Evolutionary conservation across 371 early-diverging fungal species (phyloP).

Genomic region (Massospora cicadina): DNA sequence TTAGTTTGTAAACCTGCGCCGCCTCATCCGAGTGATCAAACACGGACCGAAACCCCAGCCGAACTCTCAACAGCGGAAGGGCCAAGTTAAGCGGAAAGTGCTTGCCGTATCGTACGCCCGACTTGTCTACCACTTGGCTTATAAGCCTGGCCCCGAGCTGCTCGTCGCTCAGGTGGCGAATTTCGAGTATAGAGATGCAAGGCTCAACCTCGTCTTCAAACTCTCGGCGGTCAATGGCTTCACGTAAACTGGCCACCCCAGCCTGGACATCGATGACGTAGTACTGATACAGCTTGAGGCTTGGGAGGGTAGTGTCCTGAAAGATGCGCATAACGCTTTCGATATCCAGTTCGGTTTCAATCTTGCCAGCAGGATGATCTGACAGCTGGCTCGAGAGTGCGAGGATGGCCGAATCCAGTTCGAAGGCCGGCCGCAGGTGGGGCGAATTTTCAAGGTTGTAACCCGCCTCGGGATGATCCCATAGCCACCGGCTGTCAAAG

Average conservation of each 20-base stretch:
- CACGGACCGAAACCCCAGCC: constrained; percentile 3
- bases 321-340: constrained; percentile 38
- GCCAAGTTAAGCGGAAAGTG: constrained; percentile 18
- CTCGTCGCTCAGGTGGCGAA: constrained; percentile 18
- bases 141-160: neutral
- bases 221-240: constrained; percentile 17
- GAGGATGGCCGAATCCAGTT: constrained; percentile 61
- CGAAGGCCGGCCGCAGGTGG: constrained; percentile 80
- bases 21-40: constrained; percentile 15
- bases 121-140: constrained; percentile 8
- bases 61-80: constrained; percentile 18
- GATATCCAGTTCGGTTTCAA: constrained; percentile 46
- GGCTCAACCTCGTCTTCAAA: constrained; percentile 19
- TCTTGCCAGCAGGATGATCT: constrained; percentile 12
- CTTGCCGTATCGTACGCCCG: constrained; percentile 18
- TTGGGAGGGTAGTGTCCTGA: constrained; percentile 32
- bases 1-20: constrained; percentile 18
- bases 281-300: constrained; percentile 73
- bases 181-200: constrained; percentile 67
- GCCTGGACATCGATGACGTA: constrained; percentile 48
- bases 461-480: constrained; percentile 89
- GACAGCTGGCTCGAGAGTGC: constrained; percentile 22
- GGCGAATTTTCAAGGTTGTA: constrained; percentile 90
- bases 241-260: constrained; percentile 22
- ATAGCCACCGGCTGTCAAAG: constrained; percentile 68